phyloP scores from a whole-genome alignment of 345 rosid genomes.

The Angophora floribunda region DNA sequence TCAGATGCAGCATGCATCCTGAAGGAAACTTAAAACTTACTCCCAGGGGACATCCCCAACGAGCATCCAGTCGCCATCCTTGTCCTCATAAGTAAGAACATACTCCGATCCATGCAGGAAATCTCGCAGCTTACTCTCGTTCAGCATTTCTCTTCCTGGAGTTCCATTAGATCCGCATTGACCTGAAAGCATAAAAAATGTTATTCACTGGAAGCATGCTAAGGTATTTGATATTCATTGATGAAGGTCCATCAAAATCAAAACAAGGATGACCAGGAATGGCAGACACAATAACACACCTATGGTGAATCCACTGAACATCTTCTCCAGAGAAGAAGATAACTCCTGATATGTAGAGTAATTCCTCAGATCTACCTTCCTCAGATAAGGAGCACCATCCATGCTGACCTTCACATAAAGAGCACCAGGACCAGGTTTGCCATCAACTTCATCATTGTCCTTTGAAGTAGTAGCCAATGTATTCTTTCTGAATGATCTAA shows the following conservation, averaged over 20 bases:
- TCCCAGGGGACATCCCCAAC: constrained; percentile 99
- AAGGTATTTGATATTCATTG: background rate
- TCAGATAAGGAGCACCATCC: constrained; percentile 91
- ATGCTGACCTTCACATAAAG: constrained; percentile 88
- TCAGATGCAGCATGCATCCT: background rate
- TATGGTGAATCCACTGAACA: constrained; percentile 87
- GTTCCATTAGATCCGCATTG: constrained; percentile 63
- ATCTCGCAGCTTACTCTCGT: constrained; percentile 67
- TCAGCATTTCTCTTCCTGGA: constrained; percentile 53
- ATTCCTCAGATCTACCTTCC: constrained; percentile 80
- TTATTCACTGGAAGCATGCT: background rate
- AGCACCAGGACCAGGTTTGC: constrained; percentile 62
- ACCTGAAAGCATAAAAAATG: constrained; percentile 30
- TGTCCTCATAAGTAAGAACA: constrained; percentile 84
- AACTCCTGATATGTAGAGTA: constrained; percentile 59
- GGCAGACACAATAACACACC: constrained; percentile 32
- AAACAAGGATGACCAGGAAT: background rate
- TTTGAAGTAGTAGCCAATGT: constrained; percentile 58
- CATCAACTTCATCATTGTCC: constrained; percentile 85
- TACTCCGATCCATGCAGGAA: constrained; percentile 86
- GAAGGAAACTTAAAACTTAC: constrained; percentile 33
- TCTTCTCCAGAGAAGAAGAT: constrained; percentile 85
- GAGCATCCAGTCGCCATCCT: constrained; percentile 94
- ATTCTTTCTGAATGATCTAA: constrained; percentile 74
- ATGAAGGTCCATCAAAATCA: background rate